phyloP scores from a whole-genome alignment of 805 yeast species.

The Myxozyma kluyveri region DNA sequence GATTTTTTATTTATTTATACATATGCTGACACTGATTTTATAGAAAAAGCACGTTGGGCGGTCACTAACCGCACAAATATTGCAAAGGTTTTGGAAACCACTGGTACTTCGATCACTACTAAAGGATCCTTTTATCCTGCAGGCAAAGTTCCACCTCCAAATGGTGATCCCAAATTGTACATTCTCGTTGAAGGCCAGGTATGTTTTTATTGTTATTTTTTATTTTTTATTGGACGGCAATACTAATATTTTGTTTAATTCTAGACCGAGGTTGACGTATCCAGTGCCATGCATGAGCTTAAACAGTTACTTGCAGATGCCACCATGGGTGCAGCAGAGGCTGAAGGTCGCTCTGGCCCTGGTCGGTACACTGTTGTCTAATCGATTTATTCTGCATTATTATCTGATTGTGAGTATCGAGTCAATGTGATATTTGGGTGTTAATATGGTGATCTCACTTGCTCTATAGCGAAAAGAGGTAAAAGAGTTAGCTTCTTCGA shows the following conservation, averaged over 20 bases:
- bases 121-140: conserved; percentile 75
- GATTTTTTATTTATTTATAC: too few species aligned
- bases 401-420: conserved; percentile 12
- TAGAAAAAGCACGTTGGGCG: conserved; percentile 65
- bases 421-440: not conserved
- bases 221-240: not conserved
- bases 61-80: conserved; percentile 67
- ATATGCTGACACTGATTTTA: too few species aligned
- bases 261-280: conserved; percentile 32
- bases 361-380: conserved; percentile 34
- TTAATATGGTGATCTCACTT: not conserved
- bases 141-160: conserved; percentile 53
- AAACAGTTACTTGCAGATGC: conserved; percentile 31
- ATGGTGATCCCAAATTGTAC: conserved; percentile 68
- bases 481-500: too few species aligned
- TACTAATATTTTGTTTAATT: not conserved
- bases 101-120: conserved; percentile 73
- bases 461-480: too few species aligned
- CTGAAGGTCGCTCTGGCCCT: conserved; percentile 19
- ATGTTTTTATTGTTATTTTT: not conserved
- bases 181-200: conserved; percentile 67
- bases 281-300: conserved; percentile 33
- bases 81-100: conserved; percentile 62
- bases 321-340: conserved; percentile 30
- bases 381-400: conserved; percentile 24